Evolutionary conservation across 2,329 filamentous ascomycete genomes (phyloP).

Genomic region (Diplocarpon mali): DNA sequence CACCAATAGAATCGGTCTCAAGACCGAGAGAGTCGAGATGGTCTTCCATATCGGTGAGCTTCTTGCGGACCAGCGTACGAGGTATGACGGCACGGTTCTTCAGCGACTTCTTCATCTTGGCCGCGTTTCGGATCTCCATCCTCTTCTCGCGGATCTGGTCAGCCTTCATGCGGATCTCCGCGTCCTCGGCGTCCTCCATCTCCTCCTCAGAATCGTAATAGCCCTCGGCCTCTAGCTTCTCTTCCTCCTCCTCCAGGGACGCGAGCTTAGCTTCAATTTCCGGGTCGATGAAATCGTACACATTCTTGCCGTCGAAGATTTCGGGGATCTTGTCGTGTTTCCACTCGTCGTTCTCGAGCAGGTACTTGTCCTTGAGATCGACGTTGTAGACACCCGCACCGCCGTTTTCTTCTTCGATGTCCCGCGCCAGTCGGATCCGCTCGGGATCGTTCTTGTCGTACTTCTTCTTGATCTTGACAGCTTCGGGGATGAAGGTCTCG

Average conservation of each 20-base stretch:
- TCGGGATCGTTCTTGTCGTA: constrained; percentile 88
- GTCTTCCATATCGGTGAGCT: constrained; percentile 76
- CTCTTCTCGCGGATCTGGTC: constrained; percentile 94
- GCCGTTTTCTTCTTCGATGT: constrained; percentile 84
- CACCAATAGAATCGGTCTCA: constrained; percentile 64
- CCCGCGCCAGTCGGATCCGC: constrained; percentile 67
- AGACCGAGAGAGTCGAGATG: constrained; percentile 77
- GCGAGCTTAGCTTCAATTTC: constrained; percentile 91
- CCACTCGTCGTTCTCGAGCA: constrained; percentile 83
- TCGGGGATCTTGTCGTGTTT: constrained; percentile 95
- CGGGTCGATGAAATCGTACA: constrained; percentile 93
- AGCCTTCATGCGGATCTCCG: constrained; percentile 81
- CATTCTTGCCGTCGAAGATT: constrained; percentile 89
- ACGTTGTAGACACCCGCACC: constrained; percentile 94
- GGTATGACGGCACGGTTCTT: constrained; percentile 97
- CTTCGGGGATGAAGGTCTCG: constrained; percentile 83
- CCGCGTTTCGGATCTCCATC: constrained; percentile 82
- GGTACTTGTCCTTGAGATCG: constrained; percentile 79
- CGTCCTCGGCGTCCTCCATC: constrained; percentile 79
- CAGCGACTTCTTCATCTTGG: constrained; percentile 87
- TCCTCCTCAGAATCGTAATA: constrained; percentile 81
- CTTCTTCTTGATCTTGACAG: constrained; percentile 68
- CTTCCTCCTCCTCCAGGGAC: constrained; percentile 90
- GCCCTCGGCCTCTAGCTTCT: constrained; percentile 79
- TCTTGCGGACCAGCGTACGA: constrained; percentile 68